A percentile compares a stretch with the other conserved stretches of the same genome.
Evolutionary conservation across 192 early-diverging fungal genomes (phyloP).

Genomic region (Podila horticola): DNA sequence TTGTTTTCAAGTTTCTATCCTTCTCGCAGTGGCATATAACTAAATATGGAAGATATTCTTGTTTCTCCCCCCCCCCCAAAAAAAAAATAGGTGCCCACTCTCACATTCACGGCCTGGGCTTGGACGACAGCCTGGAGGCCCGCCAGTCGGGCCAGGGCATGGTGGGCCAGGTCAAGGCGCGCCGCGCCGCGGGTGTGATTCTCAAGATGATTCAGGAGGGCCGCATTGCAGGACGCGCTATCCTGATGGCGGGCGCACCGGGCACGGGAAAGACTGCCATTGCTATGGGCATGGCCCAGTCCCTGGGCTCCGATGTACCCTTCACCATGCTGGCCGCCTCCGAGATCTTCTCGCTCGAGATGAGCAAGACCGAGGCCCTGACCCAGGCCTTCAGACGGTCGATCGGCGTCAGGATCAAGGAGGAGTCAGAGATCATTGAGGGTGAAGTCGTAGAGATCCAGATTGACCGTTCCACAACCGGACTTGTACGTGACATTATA

Average conservation of each 20-base stretch:
- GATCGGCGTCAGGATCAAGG: slow-evolving; percentile 98
- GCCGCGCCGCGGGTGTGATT: slow-evolving; percentile 96
- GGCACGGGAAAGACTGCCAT: slow-evolving; percentile 99
- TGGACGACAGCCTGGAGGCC: slow-evolving; percentile 95
- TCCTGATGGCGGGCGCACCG: slow-evolving; percentile 98
- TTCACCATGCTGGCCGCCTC: slow-evolving; percentile 98
- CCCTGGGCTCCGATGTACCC: slow-evolving; percentile 93
- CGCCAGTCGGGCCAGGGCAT: slow-evolving; percentile 91
- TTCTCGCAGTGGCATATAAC: not conserved
- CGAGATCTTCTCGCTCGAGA: slow-evolving; percentile 98
- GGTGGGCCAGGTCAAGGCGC: slow-evolving; percentile 96
- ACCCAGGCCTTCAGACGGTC: slow-evolving; percentile 98
- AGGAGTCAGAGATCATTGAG: slow-evolving; percentile 98
- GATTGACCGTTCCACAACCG: slow-evolving; percentile 92
- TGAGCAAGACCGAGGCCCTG: slow-evolving; percentile 98
- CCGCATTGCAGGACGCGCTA: slow-evolving; percentile 93
- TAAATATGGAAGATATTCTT: not conserved
- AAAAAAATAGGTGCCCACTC: slow-evolving; percentile 87
- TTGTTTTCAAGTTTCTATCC: slow-evolving; percentile 2
- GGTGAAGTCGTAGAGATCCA: slow-evolving; percentile 99
- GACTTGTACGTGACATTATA: slow-evolving; percentile 65
- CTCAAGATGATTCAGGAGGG: slow-evolving; percentile 98
- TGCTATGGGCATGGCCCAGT: slow-evolving; percentile 99
- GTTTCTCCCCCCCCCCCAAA: too few species aligned
- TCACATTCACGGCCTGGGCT: slow-evolving; percentile 95